Conservation (phyloP, 2,329 filamentous ascomycete species). For the Colletotrichum acutatum region DNA sequence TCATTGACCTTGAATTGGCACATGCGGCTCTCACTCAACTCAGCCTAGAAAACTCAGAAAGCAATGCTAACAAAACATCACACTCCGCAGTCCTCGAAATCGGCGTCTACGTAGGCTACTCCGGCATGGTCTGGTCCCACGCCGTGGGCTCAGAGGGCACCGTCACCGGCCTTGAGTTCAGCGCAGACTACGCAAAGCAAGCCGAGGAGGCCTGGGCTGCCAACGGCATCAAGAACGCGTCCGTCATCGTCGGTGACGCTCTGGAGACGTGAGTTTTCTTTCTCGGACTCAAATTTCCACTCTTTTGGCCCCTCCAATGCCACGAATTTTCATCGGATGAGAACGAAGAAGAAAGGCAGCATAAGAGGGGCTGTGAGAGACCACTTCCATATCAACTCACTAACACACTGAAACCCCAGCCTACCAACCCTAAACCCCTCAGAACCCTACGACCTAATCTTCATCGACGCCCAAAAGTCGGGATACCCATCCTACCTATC, state of each 20-base stretch:
- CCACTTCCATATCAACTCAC: background rate
- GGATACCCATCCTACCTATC: slow-evolving; percentile 61
- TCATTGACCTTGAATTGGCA: background rate
- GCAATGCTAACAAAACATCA: background rate
- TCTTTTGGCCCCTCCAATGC: background rate
- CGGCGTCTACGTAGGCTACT: slow-evolving; percentile 61
- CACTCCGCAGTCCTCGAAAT: slow-evolving; percentile 55
- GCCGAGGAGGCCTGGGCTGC: slow-evolving; percentile 52
- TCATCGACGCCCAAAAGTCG: slow-evolving; percentile 64
- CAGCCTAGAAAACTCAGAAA: background rate
- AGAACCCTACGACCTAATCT: slow-evolving; percentile 63
- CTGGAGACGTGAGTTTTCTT: slow-evolving; percentile 53
- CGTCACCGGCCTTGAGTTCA: slow-evolving; percentile 59
- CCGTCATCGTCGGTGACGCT: slow-evolving; percentile 60
- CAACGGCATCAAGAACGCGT: slow-evolving; percentile 54
- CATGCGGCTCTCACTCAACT: background rate
- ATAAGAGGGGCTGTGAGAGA: background rate
- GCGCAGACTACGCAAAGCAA: slow-evolving; percentile 53
- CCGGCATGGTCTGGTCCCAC: slow-evolving; percentile 59
- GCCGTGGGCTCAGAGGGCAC: slow-evolving; percentile 54
- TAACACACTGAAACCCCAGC: slow-evolving; percentile 37
- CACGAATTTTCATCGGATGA: background rate
- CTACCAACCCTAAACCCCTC: slow-evolving; percentile 46
- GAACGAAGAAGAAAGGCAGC: background rate
- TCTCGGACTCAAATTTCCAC: background rate